Percentiles rank a stretch among this genome's conserved stretches.
Conservation (phyloP, 2,329 filamentous ascomycete species). For the Aspergillus japonicus region DNA sequence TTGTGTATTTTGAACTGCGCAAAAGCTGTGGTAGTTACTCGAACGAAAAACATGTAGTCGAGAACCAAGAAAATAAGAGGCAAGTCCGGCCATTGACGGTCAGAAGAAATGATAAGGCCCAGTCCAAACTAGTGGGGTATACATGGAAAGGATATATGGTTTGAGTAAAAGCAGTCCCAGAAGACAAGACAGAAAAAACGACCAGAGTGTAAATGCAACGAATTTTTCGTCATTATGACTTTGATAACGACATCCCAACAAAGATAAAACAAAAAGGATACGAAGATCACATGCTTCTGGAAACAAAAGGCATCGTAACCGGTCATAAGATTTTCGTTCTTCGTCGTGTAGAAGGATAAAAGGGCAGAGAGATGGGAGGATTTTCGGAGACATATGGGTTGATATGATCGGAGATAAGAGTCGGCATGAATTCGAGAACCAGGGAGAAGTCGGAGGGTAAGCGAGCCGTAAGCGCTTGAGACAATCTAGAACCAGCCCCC, state of each 20-base stretch:
- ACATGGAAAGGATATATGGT: neutral
- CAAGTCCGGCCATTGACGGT: neutral
- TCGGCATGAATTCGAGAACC: neutral
- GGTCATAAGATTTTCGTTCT: no score
- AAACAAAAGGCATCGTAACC: no score
- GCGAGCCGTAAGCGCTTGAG: slow-evolving; percentile 15
- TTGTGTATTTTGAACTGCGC: no score
- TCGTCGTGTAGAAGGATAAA: no score
- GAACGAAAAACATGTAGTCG: neutral
- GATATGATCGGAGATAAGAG: no score
- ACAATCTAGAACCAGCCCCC: slow-evolving; percentile 70
- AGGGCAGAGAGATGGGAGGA: no score
- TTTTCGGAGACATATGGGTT: no score
- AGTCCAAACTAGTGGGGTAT: slow-evolving; percentile 5
- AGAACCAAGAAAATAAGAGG: neutral
- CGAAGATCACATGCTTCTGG: neutral
- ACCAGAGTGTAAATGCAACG: neutral
- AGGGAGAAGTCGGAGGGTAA: neutral
- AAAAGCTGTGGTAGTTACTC: no score
- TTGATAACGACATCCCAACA: neutral
- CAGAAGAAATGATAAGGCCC: neutral
- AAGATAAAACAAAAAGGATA: neutral
- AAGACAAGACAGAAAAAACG: neutral
- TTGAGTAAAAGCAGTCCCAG: neutral
- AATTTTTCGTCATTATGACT: neutral